These are phyloP conservation scores for Phytophthora capsici DNA, from an alignment of 352 stramenopile species.

Conservation along the genomic window DNA sequence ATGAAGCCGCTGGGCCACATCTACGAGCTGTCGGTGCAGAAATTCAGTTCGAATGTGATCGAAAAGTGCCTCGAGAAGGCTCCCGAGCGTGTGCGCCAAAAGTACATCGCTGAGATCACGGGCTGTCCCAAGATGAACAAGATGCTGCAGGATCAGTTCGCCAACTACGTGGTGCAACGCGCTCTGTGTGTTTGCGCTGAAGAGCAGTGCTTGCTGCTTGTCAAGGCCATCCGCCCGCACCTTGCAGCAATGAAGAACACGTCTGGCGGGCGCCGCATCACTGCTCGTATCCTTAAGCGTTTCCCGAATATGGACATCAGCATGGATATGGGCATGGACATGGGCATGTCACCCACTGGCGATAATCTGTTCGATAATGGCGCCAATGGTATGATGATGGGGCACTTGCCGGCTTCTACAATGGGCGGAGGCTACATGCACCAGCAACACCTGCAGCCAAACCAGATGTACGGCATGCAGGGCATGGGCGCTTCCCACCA, in stretches of 20 bases:
- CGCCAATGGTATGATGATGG: constrained; percentile 39
- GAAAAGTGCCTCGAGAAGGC: constrained; percentile 98
- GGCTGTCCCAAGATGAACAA: constrained; percentile 89
- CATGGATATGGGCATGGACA: constrained; percentile 68
- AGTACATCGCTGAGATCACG: constrained; percentile 83
- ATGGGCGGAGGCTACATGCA: constrained; percentile 40
- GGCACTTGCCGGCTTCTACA: constrained; percentile 30
- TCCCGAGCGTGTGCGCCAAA: constrained; percentile 69
- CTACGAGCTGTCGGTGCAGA: constrained; percentile 96
- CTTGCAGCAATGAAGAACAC: constrained; percentile 95
- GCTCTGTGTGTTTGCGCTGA: constrained; percentile 95
- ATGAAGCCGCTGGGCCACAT: constrained; percentile 92
- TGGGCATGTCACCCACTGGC: constrained; percentile 51
- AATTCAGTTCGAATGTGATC: constrained; percentile 99
- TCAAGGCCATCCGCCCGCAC: constrained; percentile 97
- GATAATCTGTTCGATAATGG: constrained; percentile 41
- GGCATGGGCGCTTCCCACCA: constrained; percentile 30
- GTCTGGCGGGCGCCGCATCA: constrained; percentile 93
- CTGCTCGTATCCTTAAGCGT: constrained; percentile 95
- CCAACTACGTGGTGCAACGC: constrained; percentile 99
- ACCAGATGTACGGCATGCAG: constrained; percentile 46
- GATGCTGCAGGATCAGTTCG: constrained; percentile 98
- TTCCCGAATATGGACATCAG: constrained; percentile 96
- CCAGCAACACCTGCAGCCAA: constrained; percentile 42
- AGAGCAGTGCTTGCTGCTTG: constrained; percentile 93